Evolutionary conservation across 192 early-diverging fungal species (phyloP).

Genomic region (Coemansia interrupta): DNA sequence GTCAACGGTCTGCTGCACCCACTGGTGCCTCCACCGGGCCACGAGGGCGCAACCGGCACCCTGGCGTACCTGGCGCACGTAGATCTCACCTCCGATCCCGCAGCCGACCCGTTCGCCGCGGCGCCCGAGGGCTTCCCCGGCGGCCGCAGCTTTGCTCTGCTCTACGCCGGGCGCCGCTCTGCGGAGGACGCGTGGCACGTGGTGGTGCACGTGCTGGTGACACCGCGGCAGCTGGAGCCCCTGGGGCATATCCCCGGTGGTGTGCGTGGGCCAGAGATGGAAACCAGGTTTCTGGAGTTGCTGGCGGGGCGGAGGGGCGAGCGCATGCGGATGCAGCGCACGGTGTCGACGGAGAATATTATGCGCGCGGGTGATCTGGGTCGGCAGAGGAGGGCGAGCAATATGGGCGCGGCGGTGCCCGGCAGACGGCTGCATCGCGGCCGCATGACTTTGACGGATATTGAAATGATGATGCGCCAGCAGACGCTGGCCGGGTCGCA

Average conservation of each 20-base stretch:
- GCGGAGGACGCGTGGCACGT: background rate
- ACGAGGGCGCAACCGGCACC: slow-evolving; percentile 7
- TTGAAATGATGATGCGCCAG: slow-evolving; percentile 19
- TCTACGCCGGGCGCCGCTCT: too few species aligned
- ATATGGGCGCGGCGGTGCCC: too few species aligned
- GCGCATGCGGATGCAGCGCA: slow-evolving; percentile 32
- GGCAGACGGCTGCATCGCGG: slow-evolving; percentile 6
- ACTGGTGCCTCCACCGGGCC: background rate
- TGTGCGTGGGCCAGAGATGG: background rate
- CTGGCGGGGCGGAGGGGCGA: slow-evolving; percentile 19
- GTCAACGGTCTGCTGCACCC: slow-evolving; percentile 30
- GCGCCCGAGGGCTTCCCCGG: too few species aligned
- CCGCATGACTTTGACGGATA: slow-evolving; percentile 43
- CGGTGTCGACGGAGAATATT: slow-evolving; percentile 31
- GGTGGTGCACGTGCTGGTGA: slow-evolving; percentile 33
- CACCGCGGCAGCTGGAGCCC: slow-evolving; percentile 7
- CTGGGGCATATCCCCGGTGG: slow-evolving; percentile 1
- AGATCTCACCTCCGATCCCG: background rate
- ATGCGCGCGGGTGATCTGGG: background rate
- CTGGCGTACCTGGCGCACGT: slow-evolving; percentile 20
- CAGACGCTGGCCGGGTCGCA: background rate
- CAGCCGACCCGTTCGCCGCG: background rate
- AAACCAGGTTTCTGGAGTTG: slow-evolving; percentile 25
- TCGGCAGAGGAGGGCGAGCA: too few species aligned
- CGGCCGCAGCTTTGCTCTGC: slow-evolving; percentile 13